Evolutionary conservation across 371 early-diverging fungal genomes (phyloP), one percentile per base, ranked within the genome.

Genomic region (Mucor circinelloides): DNA sequence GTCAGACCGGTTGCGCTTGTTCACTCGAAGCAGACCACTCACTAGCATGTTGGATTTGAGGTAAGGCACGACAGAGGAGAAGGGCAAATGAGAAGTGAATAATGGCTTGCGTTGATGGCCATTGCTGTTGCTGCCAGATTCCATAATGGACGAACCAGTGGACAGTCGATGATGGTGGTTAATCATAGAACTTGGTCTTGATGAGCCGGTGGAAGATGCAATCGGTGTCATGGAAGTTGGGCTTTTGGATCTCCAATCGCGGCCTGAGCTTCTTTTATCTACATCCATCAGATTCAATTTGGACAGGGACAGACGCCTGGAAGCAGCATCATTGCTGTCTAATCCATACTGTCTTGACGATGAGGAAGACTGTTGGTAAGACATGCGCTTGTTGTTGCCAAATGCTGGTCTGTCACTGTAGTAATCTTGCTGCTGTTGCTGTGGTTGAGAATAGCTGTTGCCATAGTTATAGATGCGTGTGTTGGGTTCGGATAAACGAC

Each of bases 11-110:
- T 91, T 90, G 57, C 89, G 85, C 52, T 91, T 91, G 81, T 93
- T 96, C 70, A 95, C 89, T 36, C 97, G 89, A 32, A 96, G 66
- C 2, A 87, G 72, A 19, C 95, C 97, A 52, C 88, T 85, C 23
- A 87, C 85, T 12, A 82, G 60, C 23, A 70, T 66, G 21, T 75
- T 70, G 12, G 82, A 70, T 58, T 86, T 85, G 8, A 86, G 70
- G 32, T 75, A 67, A 23, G 82, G 82, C 6, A 76, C 68, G 1
- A 79, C 70, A 30, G 83, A 81, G 0, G 87, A 86, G 64, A 85
- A 86, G 5, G 85, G 84, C 36, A 86, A 52, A 54, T 86, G 87
- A 7, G 87, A 83, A 15, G 74, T 74, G 70, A 86, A 86, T 9
- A 86, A 58, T 0, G 87, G 80, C 10, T 85, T 82, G 8, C 87